Evolutionary conservation across 148 eudicot genomes (phyloP).

Genomic region (Camellia lanceoleosa): DNA sequence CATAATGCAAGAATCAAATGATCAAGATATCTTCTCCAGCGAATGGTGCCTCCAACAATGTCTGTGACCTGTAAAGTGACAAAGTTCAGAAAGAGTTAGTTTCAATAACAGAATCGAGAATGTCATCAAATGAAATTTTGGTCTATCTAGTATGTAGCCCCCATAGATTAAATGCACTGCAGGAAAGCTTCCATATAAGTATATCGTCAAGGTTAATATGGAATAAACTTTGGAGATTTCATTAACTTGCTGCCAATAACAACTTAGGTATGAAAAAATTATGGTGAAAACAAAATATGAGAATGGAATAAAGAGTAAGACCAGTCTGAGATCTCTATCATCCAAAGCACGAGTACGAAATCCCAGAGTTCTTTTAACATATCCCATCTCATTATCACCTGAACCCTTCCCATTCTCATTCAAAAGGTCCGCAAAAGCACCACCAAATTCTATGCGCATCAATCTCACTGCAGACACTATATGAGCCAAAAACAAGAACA

Average conservation of each 20-base stretch:
- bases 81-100: background rate
- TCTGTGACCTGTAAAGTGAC: constrained; percentile 67
- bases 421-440: constrained; percentile 93
- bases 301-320: constrained; percentile 22
- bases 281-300: background rate
- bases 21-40: constrained; percentile 97
- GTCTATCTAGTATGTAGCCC: background rate
- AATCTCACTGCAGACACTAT: constrained; percentile 91
- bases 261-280: no score
- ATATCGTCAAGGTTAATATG: background rate
- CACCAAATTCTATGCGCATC: constrained; percentile 95
- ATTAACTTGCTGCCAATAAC: background rate
- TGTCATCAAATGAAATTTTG: background rate
- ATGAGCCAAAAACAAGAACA: constrained; percentile 14
- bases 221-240: background rate
- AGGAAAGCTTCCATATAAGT: background rate
- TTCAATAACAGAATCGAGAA: background rate
- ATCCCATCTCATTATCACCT: constrained; percentile 80
- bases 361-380: constrained; percentile 93
- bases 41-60: constrained; percentile 87
- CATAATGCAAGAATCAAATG: constrained; percentile 71
- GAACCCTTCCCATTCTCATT: constrained; percentile 95
- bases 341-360: constrained; percentile 80
- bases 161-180: background rate
- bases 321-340: constrained; percentile 86